Evolutionary conservation across 345 rosid genomes (phyloP), one percentile per base, ranked within the genome.

Genomic region (Populus nigra): DNA sequence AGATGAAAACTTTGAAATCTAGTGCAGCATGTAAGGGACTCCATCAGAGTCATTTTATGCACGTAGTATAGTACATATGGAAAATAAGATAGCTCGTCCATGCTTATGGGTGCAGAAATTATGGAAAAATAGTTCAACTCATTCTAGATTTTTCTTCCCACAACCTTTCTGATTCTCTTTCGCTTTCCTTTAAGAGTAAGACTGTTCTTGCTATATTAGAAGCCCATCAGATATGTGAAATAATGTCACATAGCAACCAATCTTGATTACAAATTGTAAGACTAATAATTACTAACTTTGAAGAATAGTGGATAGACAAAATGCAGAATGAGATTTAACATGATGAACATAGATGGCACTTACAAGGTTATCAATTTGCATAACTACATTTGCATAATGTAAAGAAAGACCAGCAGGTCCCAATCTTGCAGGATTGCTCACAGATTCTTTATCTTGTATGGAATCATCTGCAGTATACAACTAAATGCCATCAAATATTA

Each of bases 331-430:
- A 53, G 59, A 53, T 53, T 53, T 53, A 53, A 53, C 9, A 53
- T 18, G 55, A 55, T 55, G 41, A 47, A 53, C 4, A 71, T 43
- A 63, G 59, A 80, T 23, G 25, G 25, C 18, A 88, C 97, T 88
- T 83, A 95, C 99, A 71, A 90, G 88, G 72, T 83, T 83, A 84
- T 95, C 99, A 71, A 95, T 90, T 86, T 89, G 99, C 79, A 82
- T 69, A 68, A 93, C 79, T 50, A 93, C 79, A 74, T 90, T 91
- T 49, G 99, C 99, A 77, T 91, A 95, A 74, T 95, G 97, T 80
- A 93, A 80, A 15, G 96, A 93, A 79, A 93, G 98, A 69, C 96
- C 97, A 70, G 91, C 89, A 77, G 90, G 85, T 79, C 99, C 99
- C 80, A 94, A 71, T 86, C 85, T 87, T 80, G 73, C 82, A 75